Evolutionary conservation across 768 basidiomycete genomes (phyloP), one percentile per base, ranked within the genome.

Genomic region (Tylopilus sp.): DNA sequence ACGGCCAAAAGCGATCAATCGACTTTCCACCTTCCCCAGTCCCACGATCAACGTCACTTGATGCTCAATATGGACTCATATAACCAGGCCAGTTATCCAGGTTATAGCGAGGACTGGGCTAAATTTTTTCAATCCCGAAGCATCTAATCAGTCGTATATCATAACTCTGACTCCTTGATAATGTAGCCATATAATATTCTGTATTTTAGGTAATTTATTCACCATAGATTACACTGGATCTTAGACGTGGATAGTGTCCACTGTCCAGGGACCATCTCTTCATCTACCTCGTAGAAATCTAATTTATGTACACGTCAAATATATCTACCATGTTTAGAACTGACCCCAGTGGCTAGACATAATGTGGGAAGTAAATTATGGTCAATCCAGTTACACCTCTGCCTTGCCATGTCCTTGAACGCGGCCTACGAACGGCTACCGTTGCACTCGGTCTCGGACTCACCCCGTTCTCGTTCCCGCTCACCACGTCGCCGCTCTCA

Each of bases 341-440:
- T n/a, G n/a, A n/a, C n/a, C n/a, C n/a, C n/a, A n/a, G n/a, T n/a
- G 11, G 6, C 28, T 28, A 8, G 28, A 26, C 2, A 9, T 9
- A 26, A 26, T 42, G 48, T 43, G 48, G 41, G 48, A 47, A 47
- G 31, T 5, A 31, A 46, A n/a, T n/a, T n/a, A n/a, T 26, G 21
- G 13, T 22, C 23, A 18, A 21, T 21, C 42, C 26, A 35, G 44
- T 30, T 46, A 17, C 48, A 17, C 48, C n/a, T 41, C 18, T 4
- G 1, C 10, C 3, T 31, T 23, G 50, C n/a, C 55, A 68, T 75
- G 78, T 69, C 72, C 35, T 31, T 31, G 31, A 68, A 71, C 52
- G 63, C 61, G 51, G 70, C 69, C 45, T 75, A 79, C 65, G 77
- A 77, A 57, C 74, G 77, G 44, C 70, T 79, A 12, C 79, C 80